These are phyloP conservation scores for Purshia tridentata DNA, from an alignment of 306 rosid species.

Conservation along the genomic window DNA sequence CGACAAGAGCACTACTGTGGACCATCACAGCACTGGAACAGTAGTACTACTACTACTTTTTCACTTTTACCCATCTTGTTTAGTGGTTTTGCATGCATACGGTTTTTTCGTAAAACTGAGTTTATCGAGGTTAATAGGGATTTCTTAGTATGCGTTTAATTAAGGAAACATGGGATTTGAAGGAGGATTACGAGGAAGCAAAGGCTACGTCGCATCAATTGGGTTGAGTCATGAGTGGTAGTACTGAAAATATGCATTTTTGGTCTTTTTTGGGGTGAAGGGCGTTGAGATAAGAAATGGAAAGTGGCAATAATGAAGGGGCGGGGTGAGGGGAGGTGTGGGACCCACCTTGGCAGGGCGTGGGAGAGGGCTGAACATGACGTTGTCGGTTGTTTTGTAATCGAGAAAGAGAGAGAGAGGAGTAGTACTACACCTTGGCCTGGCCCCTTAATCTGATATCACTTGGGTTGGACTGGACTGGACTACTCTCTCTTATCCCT, in stretches of 20 bases:
- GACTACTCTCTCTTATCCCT: conserved; percentile 20
- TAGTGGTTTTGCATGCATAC: not conserved
- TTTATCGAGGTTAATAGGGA: not conserved
- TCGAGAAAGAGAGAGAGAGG: not conserved
- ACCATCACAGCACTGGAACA: conserved; percentile 15
- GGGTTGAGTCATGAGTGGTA: not conserved
- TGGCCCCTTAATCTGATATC: conserved; percentile 20
- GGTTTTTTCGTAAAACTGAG: not conserved
- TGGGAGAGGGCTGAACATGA: conserved; percentile 68
- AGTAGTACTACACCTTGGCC: not conserved
- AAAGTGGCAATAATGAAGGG: conserved; percentile 46
- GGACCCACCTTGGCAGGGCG: conserved; percentile 65
- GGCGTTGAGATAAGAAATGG: conserved; percentile 28
- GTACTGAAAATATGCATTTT: conserved; percentile 22
- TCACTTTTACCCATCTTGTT: conserved; percentile 29
- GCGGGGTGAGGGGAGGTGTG: conserved; percentile 22
- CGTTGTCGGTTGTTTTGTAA: conserved; percentile 63
- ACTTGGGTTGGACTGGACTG: not conserved
- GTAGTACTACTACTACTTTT: not conserved
- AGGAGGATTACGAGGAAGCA: conserved; percentile 17
- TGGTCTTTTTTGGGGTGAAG: conserved; percentile 20
- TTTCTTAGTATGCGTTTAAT: conserved; percentile 22
- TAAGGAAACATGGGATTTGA: conserved; percentile 23
- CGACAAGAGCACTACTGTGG: conserved; percentile 35
- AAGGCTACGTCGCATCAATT: conserved; percentile 25